Conservation (phyloP, 345 rosid species). For the Nasturtium officinale region DNA sequence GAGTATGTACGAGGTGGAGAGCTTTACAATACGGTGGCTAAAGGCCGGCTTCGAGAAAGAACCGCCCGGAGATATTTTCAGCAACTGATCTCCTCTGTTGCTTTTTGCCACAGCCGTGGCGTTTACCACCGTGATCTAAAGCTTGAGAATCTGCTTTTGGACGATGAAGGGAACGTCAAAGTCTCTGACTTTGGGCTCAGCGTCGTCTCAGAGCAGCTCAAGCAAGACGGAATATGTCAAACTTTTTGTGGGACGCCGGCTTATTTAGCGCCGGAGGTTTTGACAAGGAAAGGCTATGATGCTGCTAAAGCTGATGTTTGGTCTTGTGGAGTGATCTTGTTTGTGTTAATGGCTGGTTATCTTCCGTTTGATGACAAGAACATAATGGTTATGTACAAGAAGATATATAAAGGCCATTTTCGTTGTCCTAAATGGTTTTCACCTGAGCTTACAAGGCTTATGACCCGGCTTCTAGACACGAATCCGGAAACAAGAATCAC, state of each 20-base stretch:
- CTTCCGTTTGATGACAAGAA: constrained; percentile 86
- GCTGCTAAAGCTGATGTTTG: constrained; percentile 91
- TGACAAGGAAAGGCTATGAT: constrained; percentile 75
- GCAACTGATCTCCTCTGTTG: constrained; percentile 80
- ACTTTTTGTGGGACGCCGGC: constrained; percentile 88
- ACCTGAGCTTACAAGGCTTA: constrained; percentile 60
- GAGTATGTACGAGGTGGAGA: constrained; percentile 92
- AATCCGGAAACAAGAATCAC: constrained; percentile 81
- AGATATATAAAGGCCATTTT: constrained; percentile 75
- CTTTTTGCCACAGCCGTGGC: constrained; percentile 87
- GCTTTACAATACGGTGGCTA: constrained; percentile 68
- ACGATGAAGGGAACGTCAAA: constrained; percentile 68
- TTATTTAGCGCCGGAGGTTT: constrained; percentile 82
- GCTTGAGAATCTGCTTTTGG: constrained; percentile 82
- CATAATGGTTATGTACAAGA: constrained; percentile 71
- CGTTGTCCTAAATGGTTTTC: constrained; percentile 91
- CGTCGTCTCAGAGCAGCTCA: constrained; percentile 69
- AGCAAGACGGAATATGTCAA: constrained; percentile 66
- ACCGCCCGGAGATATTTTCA: constrained; percentile 69
- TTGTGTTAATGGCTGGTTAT: constrained; percentile 77
- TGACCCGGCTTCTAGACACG: constrained; percentile 68
- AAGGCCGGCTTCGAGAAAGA: constrained; percentile 72
- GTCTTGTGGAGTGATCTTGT: constrained; percentile 90
- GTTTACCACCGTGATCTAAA: constrained; percentile 89
- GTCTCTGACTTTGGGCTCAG: constrained; percentile 90